These are phyloP conservation scores for Aspergillus steynii DNA, from an alignment of 495 filamentous ascomycete species.

Conservation along the genomic window DNA sequence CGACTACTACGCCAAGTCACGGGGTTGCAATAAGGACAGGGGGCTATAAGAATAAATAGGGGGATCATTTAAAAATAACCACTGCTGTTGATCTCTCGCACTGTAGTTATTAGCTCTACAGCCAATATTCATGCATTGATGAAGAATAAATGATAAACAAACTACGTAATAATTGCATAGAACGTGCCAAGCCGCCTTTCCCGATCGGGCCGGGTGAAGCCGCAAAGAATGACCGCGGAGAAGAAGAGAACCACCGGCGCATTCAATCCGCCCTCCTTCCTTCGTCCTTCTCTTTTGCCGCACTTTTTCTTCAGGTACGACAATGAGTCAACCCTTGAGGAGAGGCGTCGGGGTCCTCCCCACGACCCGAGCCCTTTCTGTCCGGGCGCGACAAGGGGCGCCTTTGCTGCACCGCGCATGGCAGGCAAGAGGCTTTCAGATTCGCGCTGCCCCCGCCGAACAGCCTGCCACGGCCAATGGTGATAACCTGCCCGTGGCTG, in stretches of 20 bases:
- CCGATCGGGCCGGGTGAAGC: neutral
- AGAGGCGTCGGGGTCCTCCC: conserved; percentile 41
- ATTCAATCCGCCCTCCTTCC: neutral
- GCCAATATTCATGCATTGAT: too few relatives aligned
- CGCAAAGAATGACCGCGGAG: neutral
- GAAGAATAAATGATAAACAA: too few relatives aligned
- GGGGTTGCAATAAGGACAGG: too few relatives aligned
- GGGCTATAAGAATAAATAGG: too few relatives aligned
- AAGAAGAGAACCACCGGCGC: neutral
- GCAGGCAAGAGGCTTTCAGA: conserved; percentile 44
- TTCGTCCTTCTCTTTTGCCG: neutral
- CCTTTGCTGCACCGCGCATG: conserved; percentile 24
- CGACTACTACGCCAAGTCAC: too few relatives aligned
- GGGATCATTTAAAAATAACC: too few relatives aligned
- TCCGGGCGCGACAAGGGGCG: conserved; percentile 24
- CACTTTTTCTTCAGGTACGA: conserved; percentile 9
- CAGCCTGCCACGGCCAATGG: conserved; percentile 39
- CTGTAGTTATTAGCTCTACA: too few relatives aligned
- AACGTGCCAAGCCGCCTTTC: neutral
- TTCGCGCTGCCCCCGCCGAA: conserved; percentile 43
- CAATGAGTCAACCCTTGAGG: conserved; percentile 42
- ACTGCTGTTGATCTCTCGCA: too few relatives aligned
- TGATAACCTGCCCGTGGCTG: conserved; percentile 40
- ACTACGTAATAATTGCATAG: neutral
- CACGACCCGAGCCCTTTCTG: conserved; percentile 38